phyloP scores from a whole-genome alignment of 352 stramenopile genomes.

The Pythium monospermum region DNA sequence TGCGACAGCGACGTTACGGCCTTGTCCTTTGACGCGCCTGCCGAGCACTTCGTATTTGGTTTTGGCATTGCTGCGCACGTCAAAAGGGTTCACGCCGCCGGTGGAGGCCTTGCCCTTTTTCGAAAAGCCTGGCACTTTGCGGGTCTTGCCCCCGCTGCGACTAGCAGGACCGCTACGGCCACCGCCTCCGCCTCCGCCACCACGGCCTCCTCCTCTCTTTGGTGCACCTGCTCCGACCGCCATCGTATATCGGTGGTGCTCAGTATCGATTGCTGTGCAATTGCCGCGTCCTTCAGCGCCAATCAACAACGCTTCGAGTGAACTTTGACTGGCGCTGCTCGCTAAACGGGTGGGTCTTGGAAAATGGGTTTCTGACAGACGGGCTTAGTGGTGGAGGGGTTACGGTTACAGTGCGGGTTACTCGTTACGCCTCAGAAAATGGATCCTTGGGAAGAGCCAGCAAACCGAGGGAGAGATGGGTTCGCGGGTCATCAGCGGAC shows the following conservation, averaged over 20 bases:
- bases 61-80: conserved; percentile 78
- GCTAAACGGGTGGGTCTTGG: no score
- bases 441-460: neutral
- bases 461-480: conserved; percentile 12
- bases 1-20: conserved; percentile 83
- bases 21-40: conserved; percentile 83
- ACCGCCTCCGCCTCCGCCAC: no score
- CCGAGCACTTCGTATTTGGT: conserved; percentile 91
- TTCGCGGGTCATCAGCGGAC: conserved; percentile 19
- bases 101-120: conserved; percentile 17
- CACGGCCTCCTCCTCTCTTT: no score
- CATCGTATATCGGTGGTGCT: no score
- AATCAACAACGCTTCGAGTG: conserved; percentile 18
- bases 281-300: neutral
- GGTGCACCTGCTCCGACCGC: no score
- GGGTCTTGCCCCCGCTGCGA: conserved; percentile 5
- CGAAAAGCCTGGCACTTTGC: no score
- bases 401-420: no score
- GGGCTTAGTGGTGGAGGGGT: conserved; percentile 3
- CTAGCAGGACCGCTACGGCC: no score
- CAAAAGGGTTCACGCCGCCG: conserved; percentile 81
- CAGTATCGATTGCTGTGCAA: neutral
- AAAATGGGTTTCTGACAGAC: conserved; percentile 18
- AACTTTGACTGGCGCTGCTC: conserved; percentile 13
- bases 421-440: no score